Evolutionary conservation across 306 rosid genomes (phyloP).

Genomic region (Malus sieversii): DNA sequence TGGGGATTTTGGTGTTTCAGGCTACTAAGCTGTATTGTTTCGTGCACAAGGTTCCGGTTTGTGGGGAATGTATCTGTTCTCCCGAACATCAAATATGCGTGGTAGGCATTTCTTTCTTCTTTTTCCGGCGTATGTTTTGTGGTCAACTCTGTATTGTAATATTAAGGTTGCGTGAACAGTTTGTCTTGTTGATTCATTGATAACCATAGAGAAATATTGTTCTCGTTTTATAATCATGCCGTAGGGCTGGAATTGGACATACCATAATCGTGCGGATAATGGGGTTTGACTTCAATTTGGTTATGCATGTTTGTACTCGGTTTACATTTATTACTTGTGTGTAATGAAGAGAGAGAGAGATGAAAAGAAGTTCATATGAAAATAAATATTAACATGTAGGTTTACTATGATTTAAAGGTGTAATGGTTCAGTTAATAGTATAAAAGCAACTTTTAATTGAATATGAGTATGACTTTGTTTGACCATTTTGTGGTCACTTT

Average conservation of each 20-base stretch:
- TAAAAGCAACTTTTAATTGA: neutral
- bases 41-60: conserved; percentile 98
- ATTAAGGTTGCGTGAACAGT: neutral
- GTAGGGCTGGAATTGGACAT: neutral
- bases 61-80: conserved; percentile 98
- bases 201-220: neutral
- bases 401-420: neutral
- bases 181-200: conserved; percentile 1
- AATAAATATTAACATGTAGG: neutral
- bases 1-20: conserved; percentile 38
- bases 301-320: neutral
- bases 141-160: conserved; percentile 3
- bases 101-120: conserved; percentile 32
- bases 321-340: neutral
- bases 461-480: neutral
- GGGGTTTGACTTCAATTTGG: neutral
- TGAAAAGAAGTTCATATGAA: neutral
- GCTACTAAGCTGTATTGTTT: conserved; percentile 96
- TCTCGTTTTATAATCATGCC: neutral
- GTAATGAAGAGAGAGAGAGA: neutral
- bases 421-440: neutral
- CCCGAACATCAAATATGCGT: conserved; percentile 96
- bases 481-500: neutral
- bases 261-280: neutral
- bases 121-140: neutral